Conservation (phyloP, 306 rosid species). For the Geum urbanum region DNA sequence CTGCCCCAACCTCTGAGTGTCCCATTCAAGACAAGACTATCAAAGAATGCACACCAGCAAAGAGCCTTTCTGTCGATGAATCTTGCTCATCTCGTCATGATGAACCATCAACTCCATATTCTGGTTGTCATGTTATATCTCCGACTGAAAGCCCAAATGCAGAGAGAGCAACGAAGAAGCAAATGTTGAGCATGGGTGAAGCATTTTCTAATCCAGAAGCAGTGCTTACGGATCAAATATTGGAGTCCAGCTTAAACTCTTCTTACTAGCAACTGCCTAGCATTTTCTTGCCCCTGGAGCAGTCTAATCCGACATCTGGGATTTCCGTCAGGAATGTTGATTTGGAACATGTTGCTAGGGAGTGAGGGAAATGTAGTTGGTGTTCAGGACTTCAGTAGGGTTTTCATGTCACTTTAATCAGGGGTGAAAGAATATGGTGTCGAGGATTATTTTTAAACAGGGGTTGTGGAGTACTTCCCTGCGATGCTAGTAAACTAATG, state of each 20-base stretch:
- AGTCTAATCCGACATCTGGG: constrained; percentile 53
- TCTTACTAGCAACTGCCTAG: constrained; percentile 48
- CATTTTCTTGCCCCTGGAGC: constrained; percentile 46
- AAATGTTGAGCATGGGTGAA: constrained; percentile 41
- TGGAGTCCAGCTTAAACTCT: constrained; percentile 77
- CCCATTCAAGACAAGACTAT: constrained; percentile 61
- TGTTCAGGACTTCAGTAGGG: constrained; percentile 32
- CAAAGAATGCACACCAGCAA: constrained; percentile 58
- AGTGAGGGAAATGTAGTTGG: constrained; percentile 39
- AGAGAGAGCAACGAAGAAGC: constrained; percentile 62
- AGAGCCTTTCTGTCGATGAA: constrained; percentile 74
- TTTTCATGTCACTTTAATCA: constrained; percentile 30
- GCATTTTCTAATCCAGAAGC: constrained; percentile 50
- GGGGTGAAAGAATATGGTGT: constrained; percentile 37
- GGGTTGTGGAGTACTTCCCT: constrained; percentile 17
- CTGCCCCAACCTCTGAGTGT: constrained; percentile 68
- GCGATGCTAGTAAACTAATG: neutral
- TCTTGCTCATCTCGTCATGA: constrained; percentile 80
- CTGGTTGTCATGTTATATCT: constrained; percentile 59
- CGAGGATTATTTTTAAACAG: constrained; percentile 30
- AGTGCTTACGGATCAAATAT: constrained; percentile 73
- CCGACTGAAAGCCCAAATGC: constrained; percentile 60
- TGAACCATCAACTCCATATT: constrained; percentile 89
- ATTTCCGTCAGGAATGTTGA: constrained; percentile 38
- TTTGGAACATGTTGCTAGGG: constrained; percentile 46